Conservation (phyloP, 1,284 basidiomycete genomes). For the Ustilago bromivora region DNA sequence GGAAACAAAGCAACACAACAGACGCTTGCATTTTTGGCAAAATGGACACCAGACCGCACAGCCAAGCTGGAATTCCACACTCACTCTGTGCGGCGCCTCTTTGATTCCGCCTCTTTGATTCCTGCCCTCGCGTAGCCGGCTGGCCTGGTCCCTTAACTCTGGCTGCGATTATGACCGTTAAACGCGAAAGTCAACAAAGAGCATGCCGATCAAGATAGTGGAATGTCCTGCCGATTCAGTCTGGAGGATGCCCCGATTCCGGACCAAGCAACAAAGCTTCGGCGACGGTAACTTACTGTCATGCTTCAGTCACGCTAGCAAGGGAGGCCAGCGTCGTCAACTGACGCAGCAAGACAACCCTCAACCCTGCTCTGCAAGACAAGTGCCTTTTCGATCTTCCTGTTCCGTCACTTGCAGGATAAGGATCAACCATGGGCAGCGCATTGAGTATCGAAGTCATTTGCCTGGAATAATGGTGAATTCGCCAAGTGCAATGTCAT, state of each 20-base stretch:
- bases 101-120: neutral
- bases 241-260: neutral
- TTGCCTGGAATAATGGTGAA: neutral
- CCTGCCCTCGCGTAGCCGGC: neutral
- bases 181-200: constrained; percentile 13
- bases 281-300: neutral
- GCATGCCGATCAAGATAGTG: neutral
- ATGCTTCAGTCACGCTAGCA: neutral
- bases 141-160: constrained; percentile 10
- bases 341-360: neutral
- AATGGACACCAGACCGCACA: constrained; percentile 47
- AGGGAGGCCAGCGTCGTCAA: neutral
- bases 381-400: neutral
- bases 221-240: neutral
- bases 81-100: neutral
- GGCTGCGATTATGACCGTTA: constrained; percentile 7
- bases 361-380: neutral
- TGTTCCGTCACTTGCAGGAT: constrained; percentile 1
- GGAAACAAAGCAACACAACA: constrained; percentile 5
- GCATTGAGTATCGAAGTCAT: neutral
- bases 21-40: neutral
- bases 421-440: neutral
- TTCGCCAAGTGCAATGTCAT: constrained; percentile 26
- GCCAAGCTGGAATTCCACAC: neutral
- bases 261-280: neutral